Evolutionary conservation across 495 filamentous ascomycete species (phyloP).

Genomic region (Penicillium egyptiacum): DNA sequence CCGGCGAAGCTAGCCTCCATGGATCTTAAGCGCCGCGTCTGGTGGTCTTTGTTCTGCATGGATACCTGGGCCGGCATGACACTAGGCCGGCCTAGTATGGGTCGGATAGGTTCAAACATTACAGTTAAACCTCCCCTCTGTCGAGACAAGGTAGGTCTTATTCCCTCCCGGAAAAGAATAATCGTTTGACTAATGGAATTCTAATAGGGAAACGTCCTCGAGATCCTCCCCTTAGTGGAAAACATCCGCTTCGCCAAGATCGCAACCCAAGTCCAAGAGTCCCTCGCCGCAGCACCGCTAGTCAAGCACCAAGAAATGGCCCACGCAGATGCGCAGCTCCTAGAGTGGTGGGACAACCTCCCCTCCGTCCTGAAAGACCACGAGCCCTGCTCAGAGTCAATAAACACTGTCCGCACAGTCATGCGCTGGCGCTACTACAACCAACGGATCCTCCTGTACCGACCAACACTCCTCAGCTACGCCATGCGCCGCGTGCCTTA

Average conservation of each 20-base stretch:
- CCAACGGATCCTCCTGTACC: constrained; percentile 75
- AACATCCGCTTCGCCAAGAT: constrained; percentile 82
- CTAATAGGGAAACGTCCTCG: constrained; percentile 46
- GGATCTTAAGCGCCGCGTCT: constrained; percentile 69
- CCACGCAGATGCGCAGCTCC: constrained; percentile 64
- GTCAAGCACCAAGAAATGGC: constrained; percentile 63
- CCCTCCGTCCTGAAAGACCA: constrained; percentile 69
- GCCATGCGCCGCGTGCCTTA: constrained; percentile 65
- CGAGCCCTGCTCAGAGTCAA: constrained; percentile 67
- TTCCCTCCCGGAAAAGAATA: constrained; percentile 6
- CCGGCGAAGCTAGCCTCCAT: constrained; percentile 31
- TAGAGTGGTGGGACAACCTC: constrained; percentile 68
- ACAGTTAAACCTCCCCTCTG: constrained; percentile 68
- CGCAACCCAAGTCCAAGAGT: constrained; percentile 73
- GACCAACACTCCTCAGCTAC: constrained; percentile 69
- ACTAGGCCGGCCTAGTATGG: constrained; percentile 74
- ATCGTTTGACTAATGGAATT: constrained; percentile 37
- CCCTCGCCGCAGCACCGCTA: constrained; percentile 66
- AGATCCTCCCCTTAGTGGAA: constrained; percentile 69
- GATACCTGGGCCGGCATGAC: constrained; percentile 79
- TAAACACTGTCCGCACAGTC: constrained; percentile 67
- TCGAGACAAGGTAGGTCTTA: constrained; percentile 48
- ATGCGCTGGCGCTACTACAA: constrained; percentile 85
- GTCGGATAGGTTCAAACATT: constrained; percentile 70
- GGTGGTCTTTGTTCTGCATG: constrained; percentile 79